phyloP scores from a whole-genome alignment of 2,329 filamentous ascomycete species.

The Ascochyta koolunga region DNA sequence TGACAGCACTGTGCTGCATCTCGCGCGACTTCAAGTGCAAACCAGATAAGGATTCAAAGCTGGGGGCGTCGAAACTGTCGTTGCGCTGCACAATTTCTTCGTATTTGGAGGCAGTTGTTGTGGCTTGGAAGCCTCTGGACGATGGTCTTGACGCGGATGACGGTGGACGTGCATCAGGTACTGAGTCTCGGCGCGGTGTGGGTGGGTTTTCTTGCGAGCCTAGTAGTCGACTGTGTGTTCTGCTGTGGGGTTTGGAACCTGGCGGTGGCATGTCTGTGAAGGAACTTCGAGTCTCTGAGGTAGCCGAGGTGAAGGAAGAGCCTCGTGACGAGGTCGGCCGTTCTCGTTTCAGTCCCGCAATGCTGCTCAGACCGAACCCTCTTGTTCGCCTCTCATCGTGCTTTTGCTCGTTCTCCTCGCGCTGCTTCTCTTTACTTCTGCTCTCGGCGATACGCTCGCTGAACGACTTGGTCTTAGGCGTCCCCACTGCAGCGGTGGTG shows the following conservation, averaged over 20 bases:
- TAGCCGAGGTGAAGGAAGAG: slow-evolving; percentile 19
- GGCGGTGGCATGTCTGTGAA: slow-evolving; percentile 24
- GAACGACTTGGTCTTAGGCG: slow-evolving; percentile 65
- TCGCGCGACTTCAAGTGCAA: slow-evolving; percentile 83
- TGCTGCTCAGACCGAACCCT: slow-evolving; percentile 47
- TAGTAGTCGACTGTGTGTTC: slow-evolving; percentile 26
- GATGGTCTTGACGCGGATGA: slow-evolving; percentile 32
- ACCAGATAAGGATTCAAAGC: slow-evolving; percentile 81
- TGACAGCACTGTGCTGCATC: slow-evolving; percentile 79
- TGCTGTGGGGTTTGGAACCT: slow-evolving; percentile 12
- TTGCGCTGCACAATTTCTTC: slow-evolving; percentile 40
- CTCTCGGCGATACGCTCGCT: slow-evolving; percentile 83
- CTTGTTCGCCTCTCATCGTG: slow-evolving; percentile 51
- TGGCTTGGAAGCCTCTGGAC: slow-evolving; percentile 26
- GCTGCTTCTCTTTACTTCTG: slow-evolving; percentile 52
- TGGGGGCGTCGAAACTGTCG: slow-evolving; percentile 58
- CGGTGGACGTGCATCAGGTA: slow-evolving; percentile 9
- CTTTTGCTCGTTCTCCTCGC: slow-evolving; percentile 52
- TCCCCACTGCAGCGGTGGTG: slow-evolving; percentile 43
- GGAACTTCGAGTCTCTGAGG: slow-evolving; percentile 22
- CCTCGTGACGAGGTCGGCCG: slow-evolving; percentile 35
- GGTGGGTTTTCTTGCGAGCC: slow-evolving; percentile 22
- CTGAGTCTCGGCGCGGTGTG: slow-evolving; percentile 29
- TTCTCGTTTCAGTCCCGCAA: slow-evolving; percentile 33
- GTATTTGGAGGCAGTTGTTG: slow-evolving; percentile 35